phyloP scores from a whole-genome alignment of 306 rosid genomes.

The Cucurbita pepo region DNA sequence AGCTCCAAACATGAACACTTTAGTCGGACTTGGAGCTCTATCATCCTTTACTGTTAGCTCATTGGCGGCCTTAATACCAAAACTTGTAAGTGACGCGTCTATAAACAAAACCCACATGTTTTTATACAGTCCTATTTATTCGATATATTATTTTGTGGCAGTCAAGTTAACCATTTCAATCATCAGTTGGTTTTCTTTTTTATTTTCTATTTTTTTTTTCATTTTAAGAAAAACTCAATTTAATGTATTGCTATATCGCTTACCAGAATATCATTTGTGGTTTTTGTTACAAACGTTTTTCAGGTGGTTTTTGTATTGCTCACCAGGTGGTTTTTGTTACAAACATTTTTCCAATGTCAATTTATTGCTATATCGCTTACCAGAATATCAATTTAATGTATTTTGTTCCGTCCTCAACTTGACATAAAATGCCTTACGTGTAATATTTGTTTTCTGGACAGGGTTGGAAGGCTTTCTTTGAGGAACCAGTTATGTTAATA shows the following conservation, averaged over 20 bases:
- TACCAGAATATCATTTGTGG: too few relatives aligned
- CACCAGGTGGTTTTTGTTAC: background rate
- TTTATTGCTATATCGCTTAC: background rate
- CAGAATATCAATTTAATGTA: background rate
- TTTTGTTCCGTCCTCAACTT: background rate
- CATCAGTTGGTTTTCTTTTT: background rate
- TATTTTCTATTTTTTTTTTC: background rate
- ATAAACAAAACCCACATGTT: background rate
- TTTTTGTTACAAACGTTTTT: background rate
- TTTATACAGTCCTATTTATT: background rate
- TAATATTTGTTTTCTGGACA: conserved; percentile 22
- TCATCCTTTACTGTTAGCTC: conserved; percentile 95
- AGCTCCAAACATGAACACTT: conserved; percentile 89
- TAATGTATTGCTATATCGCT: too few relatives aligned
- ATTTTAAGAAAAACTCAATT: background rate
- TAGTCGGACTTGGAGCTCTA: conserved; percentile 95
- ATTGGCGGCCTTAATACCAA: conserved; percentile 65
- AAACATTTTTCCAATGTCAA: background rate
- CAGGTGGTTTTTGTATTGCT: too few relatives aligned
- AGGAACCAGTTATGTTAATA: conserved; percentile 94
- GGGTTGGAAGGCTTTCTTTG: conserved; percentile 99
- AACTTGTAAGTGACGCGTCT: conserved; percentile 41
- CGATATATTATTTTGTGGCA: background rate
- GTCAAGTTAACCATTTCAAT: background rate
- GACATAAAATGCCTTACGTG: background rate